phyloP scores from a whole-genome alignment of 2,329 filamentous ascomycete genomes.

The Claviceps quebecensis region DNA sequence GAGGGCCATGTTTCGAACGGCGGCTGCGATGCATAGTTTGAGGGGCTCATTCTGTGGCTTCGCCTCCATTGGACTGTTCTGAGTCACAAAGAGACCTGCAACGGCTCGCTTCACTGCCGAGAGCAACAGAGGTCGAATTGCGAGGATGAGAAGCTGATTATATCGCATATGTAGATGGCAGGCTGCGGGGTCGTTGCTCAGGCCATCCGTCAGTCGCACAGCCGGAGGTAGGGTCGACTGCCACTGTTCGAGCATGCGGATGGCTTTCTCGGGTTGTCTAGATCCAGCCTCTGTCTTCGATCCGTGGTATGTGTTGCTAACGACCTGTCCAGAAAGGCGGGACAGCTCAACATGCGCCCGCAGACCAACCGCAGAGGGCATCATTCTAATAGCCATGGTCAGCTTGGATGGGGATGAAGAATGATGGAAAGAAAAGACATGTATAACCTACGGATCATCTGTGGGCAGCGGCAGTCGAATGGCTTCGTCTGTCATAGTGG shows the following conservation, averaged over 20 bases:
- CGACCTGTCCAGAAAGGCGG: conserved; percentile 33
- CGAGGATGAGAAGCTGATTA: conserved; percentile 35
- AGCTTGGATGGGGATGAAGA: not conserved
- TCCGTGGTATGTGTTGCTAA: conserved; percentile 31
- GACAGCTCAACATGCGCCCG: conserved; percentile 32
- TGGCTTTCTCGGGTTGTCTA: conserved; percentile 24
- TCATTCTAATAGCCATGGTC: conserved; percentile 16
- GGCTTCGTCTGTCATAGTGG: conserved; percentile 31
- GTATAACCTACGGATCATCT: conserved; percentile 24
- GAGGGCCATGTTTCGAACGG: conserved; percentile 30
- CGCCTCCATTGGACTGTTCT: conserved; percentile 11
- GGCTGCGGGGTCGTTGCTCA: conserved; percentile 26
- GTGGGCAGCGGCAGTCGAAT: conserved; percentile 28
- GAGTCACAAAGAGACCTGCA: conserved; percentile 23
- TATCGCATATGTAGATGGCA: conserved; percentile 35
- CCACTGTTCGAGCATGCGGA: conserved; percentile 30
- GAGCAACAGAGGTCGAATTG: conserved; percentile 33
- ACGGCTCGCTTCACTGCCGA: conserved; percentile 32
- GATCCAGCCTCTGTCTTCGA: conserved; percentile 11
- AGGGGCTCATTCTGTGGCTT: conserved; percentile 17
- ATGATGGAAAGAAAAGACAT: not conserved
- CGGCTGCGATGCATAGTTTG: conserved; percentile 27
- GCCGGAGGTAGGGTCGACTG: conserved; percentile 20
- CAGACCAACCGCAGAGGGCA: conserved; percentile 31
- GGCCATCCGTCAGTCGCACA: conserved; percentile 22